These are phyloP conservation scores for Sclerotinia subarctica DNA, from an alignment of 2,329 filamentous ascomycete species.

Conservation along the genomic window DNA sequence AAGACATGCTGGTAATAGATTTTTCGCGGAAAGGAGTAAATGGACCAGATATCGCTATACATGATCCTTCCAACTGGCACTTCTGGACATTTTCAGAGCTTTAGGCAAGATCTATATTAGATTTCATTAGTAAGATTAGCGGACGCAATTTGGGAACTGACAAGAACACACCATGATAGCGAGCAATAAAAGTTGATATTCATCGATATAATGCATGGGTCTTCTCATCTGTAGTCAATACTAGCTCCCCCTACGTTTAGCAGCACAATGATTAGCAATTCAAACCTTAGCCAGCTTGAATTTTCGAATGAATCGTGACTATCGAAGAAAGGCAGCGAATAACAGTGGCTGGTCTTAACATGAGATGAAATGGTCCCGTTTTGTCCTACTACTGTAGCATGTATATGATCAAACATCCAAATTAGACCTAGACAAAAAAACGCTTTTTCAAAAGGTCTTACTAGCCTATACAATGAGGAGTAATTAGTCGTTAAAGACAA, in stretches of 20 bases:
- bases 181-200: not conserved
- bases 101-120: too few relatives aligned
- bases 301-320: not conserved
- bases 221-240: not conserved
- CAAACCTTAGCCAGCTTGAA: not conserved
- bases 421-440: not conserved
- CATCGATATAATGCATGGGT: not conserved
- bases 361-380: not conserved
- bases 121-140: not conserved
- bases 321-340: not conserved
- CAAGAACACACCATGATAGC: not conserved
- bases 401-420: not conserved
- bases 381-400: not conserved
- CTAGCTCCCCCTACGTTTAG: not conserved
- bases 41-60: constrained; percentile 1
- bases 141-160: not conserved
- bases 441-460: accelerated
- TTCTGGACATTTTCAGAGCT: not conserved
- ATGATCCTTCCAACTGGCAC: not conserved
- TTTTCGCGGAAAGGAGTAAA: not conserved
- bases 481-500: not conserved
- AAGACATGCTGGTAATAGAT: not conserved
- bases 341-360: not conserved
- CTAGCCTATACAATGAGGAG: not conserved
- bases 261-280: not conserved